phyloP scores from a whole-genome alignment of 495 filamentous ascomycete species.

The Daldinia bambusicola region DNA sequence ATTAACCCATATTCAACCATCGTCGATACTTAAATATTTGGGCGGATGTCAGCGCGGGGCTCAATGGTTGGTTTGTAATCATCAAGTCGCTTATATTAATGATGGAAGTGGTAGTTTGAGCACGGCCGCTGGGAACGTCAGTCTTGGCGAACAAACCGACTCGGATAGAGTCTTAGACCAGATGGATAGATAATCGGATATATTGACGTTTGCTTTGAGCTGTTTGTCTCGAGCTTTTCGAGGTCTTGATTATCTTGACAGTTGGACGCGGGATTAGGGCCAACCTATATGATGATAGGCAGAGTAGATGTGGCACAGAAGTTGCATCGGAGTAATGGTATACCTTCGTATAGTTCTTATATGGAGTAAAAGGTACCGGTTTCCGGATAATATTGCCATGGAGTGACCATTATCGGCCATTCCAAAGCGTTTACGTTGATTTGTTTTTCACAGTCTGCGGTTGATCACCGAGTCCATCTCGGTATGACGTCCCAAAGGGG shows the following conservation, averaged over 20 bases:
- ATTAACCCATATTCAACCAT: neutral
- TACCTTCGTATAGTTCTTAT: neutral
- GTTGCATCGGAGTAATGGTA: neutral
- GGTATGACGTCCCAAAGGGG: neutral
- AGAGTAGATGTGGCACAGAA: neutral
- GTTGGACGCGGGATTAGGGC: neutral
- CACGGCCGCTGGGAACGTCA: neutral
- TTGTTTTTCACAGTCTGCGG: neutral
- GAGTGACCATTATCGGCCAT: neutral
- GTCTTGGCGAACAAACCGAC: neutral
- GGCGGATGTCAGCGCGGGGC: conserved; percentile 7
- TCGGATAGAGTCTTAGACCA: conserved; percentile 1
- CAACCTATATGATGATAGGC: neutral
- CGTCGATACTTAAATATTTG: neutral
- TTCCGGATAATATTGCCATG: neutral
- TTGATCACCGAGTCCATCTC: neutral
- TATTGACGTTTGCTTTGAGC: neutral
- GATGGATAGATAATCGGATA: neutral
- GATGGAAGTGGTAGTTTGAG: neutral
- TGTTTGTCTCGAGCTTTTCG: conserved; percentile 46
- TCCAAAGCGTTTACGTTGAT: neutral
- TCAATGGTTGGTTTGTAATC: neutral
- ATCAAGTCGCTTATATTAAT: neutral
- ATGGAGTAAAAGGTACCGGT: neutral
- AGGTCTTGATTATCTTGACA: conserved; percentile 29